Evolutionary conservation across 345 rosid species (phyloP), one percentile per base, ranked within the genome.

Genomic region (Jatropha curcas): DNA sequence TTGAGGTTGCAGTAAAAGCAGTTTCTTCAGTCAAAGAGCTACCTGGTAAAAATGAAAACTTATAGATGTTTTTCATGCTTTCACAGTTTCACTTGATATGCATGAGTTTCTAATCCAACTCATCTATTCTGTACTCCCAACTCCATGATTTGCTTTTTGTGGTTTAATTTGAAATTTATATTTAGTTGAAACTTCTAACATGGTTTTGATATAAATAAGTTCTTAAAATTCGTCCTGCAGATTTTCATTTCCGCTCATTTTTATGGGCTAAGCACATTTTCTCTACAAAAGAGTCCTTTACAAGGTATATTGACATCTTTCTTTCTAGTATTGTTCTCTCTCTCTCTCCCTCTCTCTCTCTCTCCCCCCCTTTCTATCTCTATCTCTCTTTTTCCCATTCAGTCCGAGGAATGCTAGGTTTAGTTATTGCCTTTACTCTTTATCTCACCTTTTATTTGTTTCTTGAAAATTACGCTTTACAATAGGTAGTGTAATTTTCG

Each of bases 11-110:
- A 17, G 56, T 74, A 7, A 84, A 80, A 62, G 69, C 79, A 0
- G 14, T 79, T 20, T 71, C 79, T 57, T 77, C 84, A 3, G 61
- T 64, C 65, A 71, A 68, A 55, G 71, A 53, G 41, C 22, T 72
- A 74, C 79, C 79, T 53, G 88, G 94, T 87, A 79, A 74, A n/a
- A 61, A 22, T 12, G 65, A 41, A 31, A 77, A 33, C 31, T 31
- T 48, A 59, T 28, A 4, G 28, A 52, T 27, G 33, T 68, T 60
- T 68, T 65, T 73, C 43, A 41, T 31, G 14, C 39, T 64, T 24
- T 24, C 52, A 25, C 24, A 10, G 28, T 64, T 24, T 24, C 52
- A 25, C 24, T 13, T 17, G 41, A 50, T 41, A 41, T 8, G 11
- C 11, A 41, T n/a, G n/a, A n/a, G n/a, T n/a, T n/a, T n/a, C n/a